Percentiles rank a stretch among this genome's conserved stretches.
Evolutionary conservation across 2,329 filamentous ascomycete species (phyloP).

Genomic region (Berkeleyomyces basicola): DNA sequence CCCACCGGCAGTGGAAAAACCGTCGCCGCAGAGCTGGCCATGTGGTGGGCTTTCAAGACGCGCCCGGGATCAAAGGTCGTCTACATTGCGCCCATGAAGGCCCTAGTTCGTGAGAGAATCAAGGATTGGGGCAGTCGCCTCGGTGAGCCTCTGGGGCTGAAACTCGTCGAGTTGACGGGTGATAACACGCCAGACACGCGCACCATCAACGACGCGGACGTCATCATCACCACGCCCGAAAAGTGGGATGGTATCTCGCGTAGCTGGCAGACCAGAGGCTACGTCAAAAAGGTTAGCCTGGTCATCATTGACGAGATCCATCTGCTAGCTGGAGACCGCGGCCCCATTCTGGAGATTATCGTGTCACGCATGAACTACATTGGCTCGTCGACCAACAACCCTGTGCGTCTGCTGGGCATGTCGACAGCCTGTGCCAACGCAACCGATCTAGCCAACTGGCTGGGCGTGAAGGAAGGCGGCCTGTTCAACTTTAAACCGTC

Average conservation of each 20-base stretch:
- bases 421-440: slow-evolving; percentile 97
- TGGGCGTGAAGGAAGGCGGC: slow-evolving; percentile 76
- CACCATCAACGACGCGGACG: slow-evolving; percentile 87
- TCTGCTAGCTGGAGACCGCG: slow-evolving; percentile 85
- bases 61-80: slow-evolving; percentile 92
- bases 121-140: slow-evolving; percentile 84
- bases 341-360: slow-evolving; percentile 96
- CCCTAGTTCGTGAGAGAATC: slow-evolving; percentile 86
- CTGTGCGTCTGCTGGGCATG: slow-evolving; percentile 91
- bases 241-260: slow-evolving; percentile 99
- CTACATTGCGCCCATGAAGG: slow-evolving; percentile 99
- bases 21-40: slow-evolving; percentile 83
- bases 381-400: slow-evolving; percentile 75
- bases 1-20: slow-evolving; percentile 97
- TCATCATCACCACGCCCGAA: slow-evolving; percentile 98
- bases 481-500: slow-evolving; percentile 97
- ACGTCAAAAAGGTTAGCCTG: slow-evolving; percentile 83
- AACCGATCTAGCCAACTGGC: slow-evolving; percentile 84
- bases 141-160: slow-evolving; percentile 66
- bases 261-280: slow-evolving; percentile 95
- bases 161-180: slow-evolving; percentile 83
- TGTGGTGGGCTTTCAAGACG: slow-evolving; percentile 99
- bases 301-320: slow-evolving; percentile 99
- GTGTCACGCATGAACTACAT: slow-evolving; percentile 96
- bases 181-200: slow-evolving; percentile 96